Percentiles rank a stretch among this genome's conserved stretches.
phyloP scores from a whole-genome alignment of 495 filamentous ascomycete species.

The Neurospora pannonica region DNA sequence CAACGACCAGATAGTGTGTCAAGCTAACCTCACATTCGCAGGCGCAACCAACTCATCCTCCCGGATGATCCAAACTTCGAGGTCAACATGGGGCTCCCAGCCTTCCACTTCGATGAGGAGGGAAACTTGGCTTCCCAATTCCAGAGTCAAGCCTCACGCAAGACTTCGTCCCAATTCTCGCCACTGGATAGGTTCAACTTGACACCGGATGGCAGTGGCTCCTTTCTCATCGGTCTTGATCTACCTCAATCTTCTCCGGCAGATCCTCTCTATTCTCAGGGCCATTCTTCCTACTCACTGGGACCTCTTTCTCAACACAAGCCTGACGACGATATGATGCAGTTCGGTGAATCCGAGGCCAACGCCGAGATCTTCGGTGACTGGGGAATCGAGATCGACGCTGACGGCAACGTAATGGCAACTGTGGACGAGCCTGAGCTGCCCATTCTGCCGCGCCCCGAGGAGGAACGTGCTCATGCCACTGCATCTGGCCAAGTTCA shows the following conservation, averaged over 20 bases:
- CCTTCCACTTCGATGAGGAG: conserved; percentile 46
- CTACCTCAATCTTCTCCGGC: conserved; percentile 12
- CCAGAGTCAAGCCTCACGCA: conserved; percentile 30
- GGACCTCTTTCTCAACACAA: conserved; percentile 11
- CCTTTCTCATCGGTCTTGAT: conserved; percentile 12
- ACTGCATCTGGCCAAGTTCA: background rate
- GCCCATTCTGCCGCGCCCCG: conserved; percentile 19
- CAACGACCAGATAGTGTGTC: background rate
- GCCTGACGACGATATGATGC: conserved; percentile 11
- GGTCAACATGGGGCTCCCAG: conserved; percentile 18
- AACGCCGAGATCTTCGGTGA: conserved; percentile 18
- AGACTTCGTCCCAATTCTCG: conserved; percentile 38
- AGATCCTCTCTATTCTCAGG: background rate
- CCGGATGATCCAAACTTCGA: conserved; percentile 82
- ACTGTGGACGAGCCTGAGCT: conserved; percentile 27
- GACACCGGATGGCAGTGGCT: conserved; percentile 8
- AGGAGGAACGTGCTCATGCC: background rate
- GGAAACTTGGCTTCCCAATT: conserved; percentile 16
- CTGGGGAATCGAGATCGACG: conserved; percentile 35
- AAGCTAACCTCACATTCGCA: conserved; percentile 24
- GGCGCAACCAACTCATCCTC: conserved; percentile 70
- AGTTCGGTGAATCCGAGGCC: conserved; percentile 19
- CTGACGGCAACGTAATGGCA: conserved; percentile 27
- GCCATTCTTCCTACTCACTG: conserved; percentile 4
- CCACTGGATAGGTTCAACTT: conserved; percentile 14